Evolutionary conservation across 2,329 filamentous ascomycete species (phyloP), one percentile per base, ranked within the genome.

Genomic region (Bipolaris victoriae): DNA sequence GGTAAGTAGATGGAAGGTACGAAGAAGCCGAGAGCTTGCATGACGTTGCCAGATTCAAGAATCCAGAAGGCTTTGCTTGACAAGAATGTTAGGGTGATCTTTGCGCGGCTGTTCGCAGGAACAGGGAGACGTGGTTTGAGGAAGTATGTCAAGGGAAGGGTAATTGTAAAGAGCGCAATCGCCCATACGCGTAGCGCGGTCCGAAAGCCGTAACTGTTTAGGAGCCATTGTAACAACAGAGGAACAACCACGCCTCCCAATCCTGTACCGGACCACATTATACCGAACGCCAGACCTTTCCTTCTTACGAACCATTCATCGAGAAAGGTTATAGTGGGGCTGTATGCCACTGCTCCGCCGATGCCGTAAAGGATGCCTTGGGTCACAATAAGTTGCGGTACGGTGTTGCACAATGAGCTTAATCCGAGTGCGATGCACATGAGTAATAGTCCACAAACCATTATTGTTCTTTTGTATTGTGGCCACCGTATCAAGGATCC

Each of bases 311-410:
- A 88, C 84, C 85, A 88, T 68, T 88, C 83, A 58, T 88, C 83
- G 61, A 88, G 77, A 72, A 86, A 87, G 33, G 83, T 62, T 29
- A 87, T 80, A 63, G 82, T 83, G 0, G 86, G 84, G 24, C 80
- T 81, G 68, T 86, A 87, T 6, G 81, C 76, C 43, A 86, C 76
- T 15, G 80, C 77, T 16, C 85, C 84, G 18, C 86, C 86, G 10
- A 88, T 64, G 35, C 81, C 86, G 66, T 86, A 89, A 26, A 88
- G 70, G 10, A 88, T 70, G 1, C 87, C 87, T 66, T 90, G 87
- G 0, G 83, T 86, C 5, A 80, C 67, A 58, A 89, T 84, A 33
- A 89, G 79, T 36, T 86, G 82, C 0, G 77, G 73, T 0, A 85
- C 80, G 3, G 76, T 83, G 2, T 73, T 77, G 0, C 84, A 81